phyloP scores from a whole-genome alignment of 352 stramenopile genomes.

The Elongisporangium undulatum region DNA sequence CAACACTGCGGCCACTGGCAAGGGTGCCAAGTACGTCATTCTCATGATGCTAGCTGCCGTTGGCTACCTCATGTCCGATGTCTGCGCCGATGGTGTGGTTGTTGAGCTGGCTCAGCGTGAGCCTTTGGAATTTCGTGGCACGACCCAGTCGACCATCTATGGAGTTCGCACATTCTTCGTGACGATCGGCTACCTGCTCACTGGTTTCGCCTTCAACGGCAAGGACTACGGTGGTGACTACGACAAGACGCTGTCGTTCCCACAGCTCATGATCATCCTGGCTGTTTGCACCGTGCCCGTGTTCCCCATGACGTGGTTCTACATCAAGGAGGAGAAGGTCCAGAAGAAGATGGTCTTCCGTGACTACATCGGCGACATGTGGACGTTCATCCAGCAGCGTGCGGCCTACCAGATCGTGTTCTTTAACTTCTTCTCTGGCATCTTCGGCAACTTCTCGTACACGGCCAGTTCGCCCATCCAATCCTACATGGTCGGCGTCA shows the following conservation, averaged over 20 bases:
- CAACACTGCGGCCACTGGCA: constrained; percentile 23
- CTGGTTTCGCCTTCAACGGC: constrained; percentile 42
- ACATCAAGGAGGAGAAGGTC: too few relatives aligned
- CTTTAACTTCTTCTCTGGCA: constrained; percentile 30
- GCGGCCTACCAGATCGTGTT: constrained; percentile 34
- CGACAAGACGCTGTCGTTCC: constrained; percentile 6
- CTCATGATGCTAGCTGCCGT: constrained; percentile 67
- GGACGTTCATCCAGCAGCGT: constrained; percentile 22
- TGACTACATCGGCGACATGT: constrained; percentile 6
- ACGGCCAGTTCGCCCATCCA: constrained; percentile 21
- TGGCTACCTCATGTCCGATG: constrained; percentile 76
- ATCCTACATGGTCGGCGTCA: constrained; percentile 32
- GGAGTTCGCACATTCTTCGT: constrained; percentile 35
- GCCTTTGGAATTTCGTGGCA: constrained; percentile 18
- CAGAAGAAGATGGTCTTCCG: too few relatives aligned
- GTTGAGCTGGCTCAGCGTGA: constrained; percentile 32
- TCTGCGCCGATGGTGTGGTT: constrained; percentile 51
- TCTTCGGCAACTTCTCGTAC: constrained; percentile 23
- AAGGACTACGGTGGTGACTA: constrained; percentile 30
- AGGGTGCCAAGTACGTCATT: constrained; percentile 53
- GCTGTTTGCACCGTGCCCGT: constrained; percentile 5
- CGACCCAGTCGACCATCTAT: constrained; percentile 31
- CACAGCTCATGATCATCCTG: constrained; percentile 8
- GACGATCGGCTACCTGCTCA: constrained; percentile 30
- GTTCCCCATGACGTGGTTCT: constrained; percentile 5